A percentile compares a stretch with the other conserved stretches of the same genome.
These are phyloP conservation scores for Fistulifera pelliculosa DNA, from an alignment of 108 stramenopile species.

Conservation along the genomic window DNA sequence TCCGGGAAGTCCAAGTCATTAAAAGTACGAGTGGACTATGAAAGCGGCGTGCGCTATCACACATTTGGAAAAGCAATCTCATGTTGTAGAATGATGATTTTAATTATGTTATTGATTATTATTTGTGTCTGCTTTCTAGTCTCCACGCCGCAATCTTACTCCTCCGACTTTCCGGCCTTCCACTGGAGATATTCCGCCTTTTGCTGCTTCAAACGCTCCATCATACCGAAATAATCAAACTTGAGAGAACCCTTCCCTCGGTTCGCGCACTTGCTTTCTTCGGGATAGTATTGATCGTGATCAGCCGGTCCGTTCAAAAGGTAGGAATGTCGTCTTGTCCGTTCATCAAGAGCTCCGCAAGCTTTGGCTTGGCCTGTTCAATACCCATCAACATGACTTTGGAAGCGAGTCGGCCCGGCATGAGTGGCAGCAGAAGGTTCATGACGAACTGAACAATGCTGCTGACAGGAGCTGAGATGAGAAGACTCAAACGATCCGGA, in stretches of 20 bases:
- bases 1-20: no score
- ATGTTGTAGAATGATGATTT: no score
- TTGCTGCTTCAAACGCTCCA: slow-evolving; percentile 54
- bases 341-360: slow-evolving; percentile 54
- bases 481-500: slow-evolving; percentile 71
- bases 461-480: slow-evolving; percentile 70
- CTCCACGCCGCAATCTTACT: neutral
- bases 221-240: slow-evolving; percentile 86
- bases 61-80: no score
- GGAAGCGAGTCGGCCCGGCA: slow-evolving; percentile 73
- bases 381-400: slow-evolving; percentile 63
- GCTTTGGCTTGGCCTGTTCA: slow-evolving; percentile 37
- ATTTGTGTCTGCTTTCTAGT: no score
- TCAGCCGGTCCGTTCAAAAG: slow-evolving; percentile 65
- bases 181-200: slow-evolving; percentile 27
- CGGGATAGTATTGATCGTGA: slow-evolving; percentile 78
- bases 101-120: no score
- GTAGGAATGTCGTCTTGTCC: slow-evolving; percentile 83
- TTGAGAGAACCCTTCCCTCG: slow-evolving; percentile 73
- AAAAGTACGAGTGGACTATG: no score
- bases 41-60: no score
- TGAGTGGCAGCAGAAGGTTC: slow-evolving; percentile 78
- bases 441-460: slow-evolving; percentile 81
- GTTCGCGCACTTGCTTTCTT: slow-evolving; percentile 54
- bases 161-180: neutral